These are phyloP conservation scores for Sporothrix inflata DNA, from an alignment of 2,329 filamentous ascomycete genomes.

Conservation along the genomic window DNA sequence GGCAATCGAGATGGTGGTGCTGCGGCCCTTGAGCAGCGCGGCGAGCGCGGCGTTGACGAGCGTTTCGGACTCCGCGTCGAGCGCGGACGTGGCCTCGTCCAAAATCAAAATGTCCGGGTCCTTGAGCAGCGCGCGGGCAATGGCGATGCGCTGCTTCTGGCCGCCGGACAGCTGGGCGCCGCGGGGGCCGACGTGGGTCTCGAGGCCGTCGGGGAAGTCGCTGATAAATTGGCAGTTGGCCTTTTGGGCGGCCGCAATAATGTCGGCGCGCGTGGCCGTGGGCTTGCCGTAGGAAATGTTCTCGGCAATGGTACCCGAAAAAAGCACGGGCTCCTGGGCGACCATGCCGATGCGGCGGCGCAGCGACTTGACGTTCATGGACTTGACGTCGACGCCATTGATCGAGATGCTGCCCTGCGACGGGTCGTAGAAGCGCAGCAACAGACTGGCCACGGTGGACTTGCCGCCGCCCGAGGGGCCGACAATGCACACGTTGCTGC, in stretches of 20 bases:
- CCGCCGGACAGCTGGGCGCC: constrained; percentile 94
- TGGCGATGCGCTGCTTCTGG: constrained; percentile 97
- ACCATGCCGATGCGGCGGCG: constrained; percentile 93
- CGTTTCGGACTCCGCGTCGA: constrained; percentile 96
- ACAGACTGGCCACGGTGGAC: constrained; percentile 88
- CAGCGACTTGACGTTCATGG: constrained; percentile 91
- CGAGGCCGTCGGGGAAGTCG: constrained; percentile 93
- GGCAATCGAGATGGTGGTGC: constrained; percentile 97
- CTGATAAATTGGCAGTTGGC: constrained; percentile 97
- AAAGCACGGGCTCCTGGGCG: constrained; percentile 91
- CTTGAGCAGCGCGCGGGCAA: constrained; percentile 91
- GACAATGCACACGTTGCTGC: constrained; percentile 94
- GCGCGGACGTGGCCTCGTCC: constrained; percentile 92
- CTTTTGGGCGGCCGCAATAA: constrained; percentile 82
- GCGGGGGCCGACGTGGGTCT: constrained; percentile 89
- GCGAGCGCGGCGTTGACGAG: constrained; percentile 90
- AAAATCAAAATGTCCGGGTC: constrained; percentile 95
- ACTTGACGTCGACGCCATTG: constrained; percentile 78
- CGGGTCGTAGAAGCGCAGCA: constrained; percentile 89
- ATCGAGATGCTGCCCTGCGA: constrained; percentile 78
- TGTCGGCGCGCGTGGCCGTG: constrained; percentile 74
- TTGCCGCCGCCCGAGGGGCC: constrained; percentile 96
- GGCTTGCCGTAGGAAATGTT: constrained; percentile 93
- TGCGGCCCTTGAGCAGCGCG: constrained; percentile 78
- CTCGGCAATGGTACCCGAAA: constrained; percentile 81